Evolutionary conservation across 2,329 filamentous ascomycete species (phyloP).

Genomic region (Phialophora tarda): DNA sequence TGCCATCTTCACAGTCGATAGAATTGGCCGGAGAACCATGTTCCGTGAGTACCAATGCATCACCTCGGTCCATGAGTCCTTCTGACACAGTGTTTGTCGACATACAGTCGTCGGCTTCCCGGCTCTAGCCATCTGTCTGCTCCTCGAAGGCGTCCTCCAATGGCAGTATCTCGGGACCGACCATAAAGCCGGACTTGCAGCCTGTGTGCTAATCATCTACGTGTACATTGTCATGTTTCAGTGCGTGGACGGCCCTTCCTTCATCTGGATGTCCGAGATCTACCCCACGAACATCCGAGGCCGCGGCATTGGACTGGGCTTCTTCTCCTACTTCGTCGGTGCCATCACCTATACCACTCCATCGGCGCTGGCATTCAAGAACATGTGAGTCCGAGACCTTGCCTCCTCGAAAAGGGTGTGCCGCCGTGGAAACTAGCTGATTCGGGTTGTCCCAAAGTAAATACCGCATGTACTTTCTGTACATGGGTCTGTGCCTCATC

Average conservation of each 20-base stretch:
- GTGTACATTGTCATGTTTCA: constrained; percentile 48
- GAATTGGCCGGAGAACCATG: constrained; percentile 65
- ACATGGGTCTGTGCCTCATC: constrained; percentile 26
- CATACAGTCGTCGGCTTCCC: constrained; percentile 37
- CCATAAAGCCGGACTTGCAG: constrained; percentile 45
- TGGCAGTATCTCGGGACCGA: constrained; percentile 45
- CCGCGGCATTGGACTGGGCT: constrained; percentile 28
- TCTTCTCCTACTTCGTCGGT: constrained; percentile 31
- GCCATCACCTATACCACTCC: constrained; percentile 26
- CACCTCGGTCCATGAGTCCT: not conserved
- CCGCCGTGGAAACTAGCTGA: not conserved
- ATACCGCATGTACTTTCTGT: constrained; percentile 40
- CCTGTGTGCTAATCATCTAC: constrained; percentile 49
- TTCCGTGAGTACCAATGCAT: constrained; percentile 26
- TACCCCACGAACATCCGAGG: constrained; percentile 31
- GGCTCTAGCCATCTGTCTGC: constrained; percentile 48
- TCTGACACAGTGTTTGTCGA: not conserved
- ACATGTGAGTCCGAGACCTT: constrained; percentile 20
- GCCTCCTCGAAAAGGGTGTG: not conserved
- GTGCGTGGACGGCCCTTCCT: constrained; percentile 52
- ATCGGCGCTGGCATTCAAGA: constrained; percentile 20
- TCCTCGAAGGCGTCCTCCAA: constrained; percentile 47
- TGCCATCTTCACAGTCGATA: constrained; percentile 72
- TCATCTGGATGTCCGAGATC: constrained; percentile 42
- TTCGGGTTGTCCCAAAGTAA: constrained; percentile 8